Evolutionary conservation across 768 basidiomycete species (phyloP), one percentile per base, ranked within the genome.

Genomic region (Russula lepida): DNA sequence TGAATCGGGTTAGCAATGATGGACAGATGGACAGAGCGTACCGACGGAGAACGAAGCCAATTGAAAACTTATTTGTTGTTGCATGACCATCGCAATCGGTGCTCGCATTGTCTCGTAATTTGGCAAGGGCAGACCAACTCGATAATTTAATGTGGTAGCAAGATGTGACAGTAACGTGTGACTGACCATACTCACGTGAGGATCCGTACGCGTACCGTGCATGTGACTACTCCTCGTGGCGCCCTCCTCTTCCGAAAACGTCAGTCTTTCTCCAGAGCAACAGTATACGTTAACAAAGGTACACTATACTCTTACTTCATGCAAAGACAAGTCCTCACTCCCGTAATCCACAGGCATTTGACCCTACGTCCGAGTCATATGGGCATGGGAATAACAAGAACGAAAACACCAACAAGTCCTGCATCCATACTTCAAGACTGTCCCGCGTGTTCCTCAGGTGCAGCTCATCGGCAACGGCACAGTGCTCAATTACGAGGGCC

Each of bases 341-440:
- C 6, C n/a, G n/a, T n/a, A n/a, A 13, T 1, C 35, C 35, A 39
- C 64, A 92, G 91, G 86, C 86, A 0, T 94, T 94, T 70, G 92
- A 94, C 70, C 83, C 81, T 2, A 56, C 73, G 0, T 74, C 78
- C 28, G 77, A 82, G 68, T 82, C 73, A 66, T 93, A 93, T 68
- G 92, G 92, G 0, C 92, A 94, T 68, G 90, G 92, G 2, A 92
- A 92, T 73, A 90, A 91, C 77, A 90, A 91, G 78, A 91, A 87
- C 0, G 81, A 84, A 56, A 73, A 75, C 47, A 84, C 84, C 23
- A 81, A 79, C 68, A 86, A 87, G 68, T 92, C 67, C 82, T 93
- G 8, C 88, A 92, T 69, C 87, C 89, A 0, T 88, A 92, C 70
- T 81, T 93, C 68, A 93, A 91, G 76, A 91, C 89, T 43, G 90